Evolutionary conservation across 352 stramenopile species (phyloP), one percentile per base, ranked within the genome.

Genomic region (Phytophthora gonapodyides): DNA sequence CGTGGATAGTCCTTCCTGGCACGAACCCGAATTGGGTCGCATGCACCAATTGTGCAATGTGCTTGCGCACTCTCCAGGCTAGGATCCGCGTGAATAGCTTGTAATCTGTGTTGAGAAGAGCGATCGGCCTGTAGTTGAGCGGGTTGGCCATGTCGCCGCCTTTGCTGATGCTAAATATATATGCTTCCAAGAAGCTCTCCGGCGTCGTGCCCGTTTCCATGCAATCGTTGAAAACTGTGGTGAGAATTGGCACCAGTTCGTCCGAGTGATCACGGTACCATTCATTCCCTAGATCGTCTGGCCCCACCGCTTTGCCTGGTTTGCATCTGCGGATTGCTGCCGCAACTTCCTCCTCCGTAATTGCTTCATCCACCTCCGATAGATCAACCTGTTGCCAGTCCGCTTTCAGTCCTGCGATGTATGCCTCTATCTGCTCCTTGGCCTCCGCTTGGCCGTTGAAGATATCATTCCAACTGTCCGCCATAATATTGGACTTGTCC

Each of bases 71-170:
- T n/a, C 45, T 35, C 31, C 46, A 46, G 1, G 47, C 46, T 10
- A 64, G 3, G 0, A 64, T 58, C 0, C 46, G 6, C 1, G 47
- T 57, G 10, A 64, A 40, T 1, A 52, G 44, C 9, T 64, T 64
- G 33, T 64, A 64, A 6, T 64, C 47, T 1, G 38, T 36, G 19
- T 57, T 64, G 5, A 61, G n/a, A 3, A 61, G 9, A 1, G 54
- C 54, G 7, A 61, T 61, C 5, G 54, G 54, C 7, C 57, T 15
- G n/a, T 58, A 57, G 12, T 57, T 64, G 0, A 41, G 7, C 0
- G 47, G 47, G 13, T 64, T 42, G 9, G 3, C 15, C 0, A 4
- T 3, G 21, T 55, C 27, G 6, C 31, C 45, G 1, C 45, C 36
- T 44, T 63, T n/a, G 12, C 16, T 21, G 6, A 49, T 49, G 19